A percentile compares a stretch with the other conserved stretches of the same genome.
Conservation (phyloP, 2,329 filamentous ascomycete genomes). For the Aspergillus hortae region DNA sequence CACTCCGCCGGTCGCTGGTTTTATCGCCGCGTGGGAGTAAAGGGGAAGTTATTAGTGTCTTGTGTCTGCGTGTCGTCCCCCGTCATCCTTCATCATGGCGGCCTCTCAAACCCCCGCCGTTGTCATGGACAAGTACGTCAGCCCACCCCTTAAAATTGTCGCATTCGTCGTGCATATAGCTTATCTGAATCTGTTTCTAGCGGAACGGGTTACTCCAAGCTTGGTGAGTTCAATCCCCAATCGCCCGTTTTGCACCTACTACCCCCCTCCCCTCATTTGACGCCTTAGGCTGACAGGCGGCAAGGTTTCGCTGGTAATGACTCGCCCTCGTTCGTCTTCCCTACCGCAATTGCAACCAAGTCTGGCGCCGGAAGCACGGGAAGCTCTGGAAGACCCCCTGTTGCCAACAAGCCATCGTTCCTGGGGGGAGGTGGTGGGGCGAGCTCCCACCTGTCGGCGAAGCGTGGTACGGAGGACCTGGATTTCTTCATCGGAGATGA, state of each 20-base stretch:
- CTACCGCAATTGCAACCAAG: constrained; percentile 97
- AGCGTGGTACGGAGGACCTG: constrained; percentile 94
- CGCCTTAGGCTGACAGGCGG: constrained; percentile 32
- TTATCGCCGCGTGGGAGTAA: constrained; percentile 8
- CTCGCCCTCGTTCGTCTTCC: constrained; percentile 98
- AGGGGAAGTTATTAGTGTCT: constrained; percentile 13
- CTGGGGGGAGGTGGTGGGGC: constrained; percentile 85
- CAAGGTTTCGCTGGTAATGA: constrained; percentile 95
- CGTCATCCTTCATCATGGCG: constrained; percentile 62
- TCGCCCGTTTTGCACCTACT: neutral
- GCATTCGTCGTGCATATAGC: constrained; percentile 40
- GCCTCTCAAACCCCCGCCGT: constrained; percentile 93
- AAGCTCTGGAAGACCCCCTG: constrained; percentile 77
- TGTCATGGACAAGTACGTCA: constrained; percentile 99
- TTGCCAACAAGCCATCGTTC: constrained; percentile 93
- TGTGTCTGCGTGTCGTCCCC: constrained; percentile 10
- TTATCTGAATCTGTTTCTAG: constrained; percentile 51
- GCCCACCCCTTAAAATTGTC: constrained; percentile 7
- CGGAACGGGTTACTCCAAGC: constrained; percentile 98
- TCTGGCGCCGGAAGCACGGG: constrained; percentile 64
- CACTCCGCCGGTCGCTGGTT: neutral
- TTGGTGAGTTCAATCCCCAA: constrained; percentile 61
- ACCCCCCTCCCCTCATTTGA: constrained; percentile 8
- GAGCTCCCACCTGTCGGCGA: constrained; percentile 76
- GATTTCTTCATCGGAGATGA: constrained; percentile 99